phyloP scores from a whole-genome alignment of 73 alveolate species.

The Tetrahymena thermophila region DNA sequence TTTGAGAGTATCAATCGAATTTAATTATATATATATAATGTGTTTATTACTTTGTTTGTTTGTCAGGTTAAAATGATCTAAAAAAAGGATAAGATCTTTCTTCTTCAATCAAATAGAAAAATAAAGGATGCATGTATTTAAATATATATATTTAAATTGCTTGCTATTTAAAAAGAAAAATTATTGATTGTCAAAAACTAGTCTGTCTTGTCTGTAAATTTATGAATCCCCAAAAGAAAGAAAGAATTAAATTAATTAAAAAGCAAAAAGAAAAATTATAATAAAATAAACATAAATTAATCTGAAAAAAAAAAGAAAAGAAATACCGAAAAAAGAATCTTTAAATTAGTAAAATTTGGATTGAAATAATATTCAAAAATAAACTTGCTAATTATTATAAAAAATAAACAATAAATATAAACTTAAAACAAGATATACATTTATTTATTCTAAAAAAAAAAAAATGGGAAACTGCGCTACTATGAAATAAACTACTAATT shows the following conservation, averaged over 20 bases:
- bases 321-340: neutral
- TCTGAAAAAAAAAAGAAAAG: neutral
- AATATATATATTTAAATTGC: neutral
- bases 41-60: neutral
- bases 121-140: neutral
- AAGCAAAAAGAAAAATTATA: neutral
- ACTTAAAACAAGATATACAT: too few relatives aligned
- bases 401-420: neutral
- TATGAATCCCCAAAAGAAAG: neutral
- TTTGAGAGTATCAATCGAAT: neutral
- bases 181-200: neutral
- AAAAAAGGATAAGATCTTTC: neutral
- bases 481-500: neutral
- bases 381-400: neutral
- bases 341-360: neutral
- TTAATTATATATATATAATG: too few relatives aligned
- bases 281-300: neutral
- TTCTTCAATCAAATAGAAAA: neutral
- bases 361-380: neutral
- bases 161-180: neutral
- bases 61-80: neutral
- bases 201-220: neutral
- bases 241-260: too few relatives aligned
- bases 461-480: neutral
- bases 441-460: neutral